phyloP scores from a whole-genome alignment of 129 eudicot genomes.

The Centella asiatica region DNA sequence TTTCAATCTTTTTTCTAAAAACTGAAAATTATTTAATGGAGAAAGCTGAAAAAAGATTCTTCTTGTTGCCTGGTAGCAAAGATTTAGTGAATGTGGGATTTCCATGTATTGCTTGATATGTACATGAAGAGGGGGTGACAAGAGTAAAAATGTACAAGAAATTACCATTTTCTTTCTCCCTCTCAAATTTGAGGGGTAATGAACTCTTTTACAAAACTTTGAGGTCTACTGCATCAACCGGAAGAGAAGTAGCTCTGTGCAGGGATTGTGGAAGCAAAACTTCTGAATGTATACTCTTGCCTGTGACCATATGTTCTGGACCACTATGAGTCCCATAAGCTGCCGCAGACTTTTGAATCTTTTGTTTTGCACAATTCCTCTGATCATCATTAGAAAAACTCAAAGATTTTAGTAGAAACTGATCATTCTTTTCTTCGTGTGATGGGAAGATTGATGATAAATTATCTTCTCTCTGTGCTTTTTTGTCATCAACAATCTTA shows the following conservation, averaged over 20 bases:
- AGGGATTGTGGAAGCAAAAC: conserved; percentile 52
- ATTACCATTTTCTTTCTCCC: neutral
- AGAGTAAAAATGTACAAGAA: neutral
- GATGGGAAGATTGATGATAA: neutral
- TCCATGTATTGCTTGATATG: too few relatives aligned
- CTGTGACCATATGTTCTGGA: conserved; percentile 16
- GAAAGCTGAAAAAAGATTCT: too few relatives aligned
- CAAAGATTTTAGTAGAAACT: conserved; percentile 3
- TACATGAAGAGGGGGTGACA: neutral
- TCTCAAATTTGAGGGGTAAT: neutral
- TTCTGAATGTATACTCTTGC: conserved; percentile 31
- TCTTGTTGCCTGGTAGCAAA: too few relatives aligned
- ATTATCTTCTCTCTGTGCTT: conserved; percentile 14
- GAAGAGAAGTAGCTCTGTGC: conserved; percentile 73
- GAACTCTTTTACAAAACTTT: conserved; percentile 14
- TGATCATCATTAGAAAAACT: neutral
- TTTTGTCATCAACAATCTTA: conserved; percentile 10
- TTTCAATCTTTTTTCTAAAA: neutral
- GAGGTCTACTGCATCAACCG: conserved; percentile 61
- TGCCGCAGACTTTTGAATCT: neutral
- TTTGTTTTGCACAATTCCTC: neutral
- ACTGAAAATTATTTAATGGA: neutral
- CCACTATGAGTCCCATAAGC: neutral
- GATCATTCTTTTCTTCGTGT: conserved; percentile 3
- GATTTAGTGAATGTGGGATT: too few relatives aligned